Evolutionary conservation across 768 basidiomycete genomes (phyloP).

Genomic region (Mycena olivaceomarginata): DNA sequence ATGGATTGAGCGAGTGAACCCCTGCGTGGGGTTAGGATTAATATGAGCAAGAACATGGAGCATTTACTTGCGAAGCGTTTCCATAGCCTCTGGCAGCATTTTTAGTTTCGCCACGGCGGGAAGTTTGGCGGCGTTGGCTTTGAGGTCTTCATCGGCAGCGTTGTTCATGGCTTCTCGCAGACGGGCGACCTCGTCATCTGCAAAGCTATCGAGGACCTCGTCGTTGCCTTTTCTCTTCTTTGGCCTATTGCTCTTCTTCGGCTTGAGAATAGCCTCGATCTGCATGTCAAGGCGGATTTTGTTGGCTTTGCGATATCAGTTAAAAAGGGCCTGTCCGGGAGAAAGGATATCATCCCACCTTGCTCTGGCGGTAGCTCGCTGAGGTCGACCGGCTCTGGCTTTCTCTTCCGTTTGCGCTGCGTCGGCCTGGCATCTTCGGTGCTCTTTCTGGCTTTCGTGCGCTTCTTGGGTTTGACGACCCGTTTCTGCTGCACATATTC

Average conservation of each 20-base stretch:
- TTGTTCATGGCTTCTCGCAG: slow-evolving; percentile 91
- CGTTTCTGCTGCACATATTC: slow-evolving; percentile 68
- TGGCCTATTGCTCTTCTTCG: slow-evolving; percentile 80
- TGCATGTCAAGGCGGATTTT: slow-evolving; percentile 88
- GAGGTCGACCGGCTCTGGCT: slow-evolving; percentile 78
- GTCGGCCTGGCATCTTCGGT: slow-evolving; percentile 52
- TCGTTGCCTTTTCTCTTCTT: slow-evolving; percentile 88
- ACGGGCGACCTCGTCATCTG: slow-evolving; percentile 94
- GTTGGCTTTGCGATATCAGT: slow-evolving; percentile 68
- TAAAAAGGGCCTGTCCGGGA: not conserved
- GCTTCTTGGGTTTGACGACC: slow-evolving; percentile 58
- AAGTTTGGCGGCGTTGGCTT: slow-evolving; percentile 84
- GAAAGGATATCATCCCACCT: slow-evolving; percentile 64
- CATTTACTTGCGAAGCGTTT: slow-evolving; percentile 92
- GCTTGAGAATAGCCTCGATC: slow-evolving; percentile 91
- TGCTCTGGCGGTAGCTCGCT: slow-evolving; percentile 85
- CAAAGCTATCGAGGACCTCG: slow-evolving; percentile 89
- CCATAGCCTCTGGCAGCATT: slow-evolving; percentile 93
- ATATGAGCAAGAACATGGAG: slow-evolving; percentile 16
- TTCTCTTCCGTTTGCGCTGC: slow-evolving; percentile 74
- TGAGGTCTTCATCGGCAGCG: slow-evolving; percentile 90
- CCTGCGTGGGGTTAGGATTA: slow-evolving; percentile 62
- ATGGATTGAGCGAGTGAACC: slow-evolving; percentile 93
- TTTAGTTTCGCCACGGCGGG: slow-evolving; percentile 92
- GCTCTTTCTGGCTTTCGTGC: slow-evolving; percentile 49